phyloP scores from a whole-genome alignment of 2,329 filamentous ascomycete genomes.

The Ophiostoma montium region DNA sequence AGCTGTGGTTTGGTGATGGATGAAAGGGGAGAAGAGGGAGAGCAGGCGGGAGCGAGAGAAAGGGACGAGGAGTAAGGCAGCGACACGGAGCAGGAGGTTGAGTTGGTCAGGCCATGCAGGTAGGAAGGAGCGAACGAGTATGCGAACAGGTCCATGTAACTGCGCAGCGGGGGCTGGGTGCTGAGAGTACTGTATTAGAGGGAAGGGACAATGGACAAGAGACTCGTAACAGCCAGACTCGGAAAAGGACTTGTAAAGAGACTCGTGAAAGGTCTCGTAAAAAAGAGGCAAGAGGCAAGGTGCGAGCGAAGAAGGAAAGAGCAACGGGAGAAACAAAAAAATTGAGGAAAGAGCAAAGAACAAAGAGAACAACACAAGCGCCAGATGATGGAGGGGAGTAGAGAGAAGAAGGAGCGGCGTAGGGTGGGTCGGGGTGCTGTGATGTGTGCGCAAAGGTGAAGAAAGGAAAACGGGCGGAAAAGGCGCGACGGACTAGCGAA shows the following conservation, averaged over 20 bases:
- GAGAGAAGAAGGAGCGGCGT: background rate
- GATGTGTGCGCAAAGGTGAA: constrained; percentile 1
- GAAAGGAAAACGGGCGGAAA: constrained; percentile 1
- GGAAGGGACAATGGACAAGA: too few relatives aligned
- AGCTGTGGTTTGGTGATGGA: background rate
- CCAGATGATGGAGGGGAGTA: background rate
- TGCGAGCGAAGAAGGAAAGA: background rate
- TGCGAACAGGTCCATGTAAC: constrained; percentile 2
- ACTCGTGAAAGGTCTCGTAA: too few relatives aligned
- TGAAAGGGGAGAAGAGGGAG: background rate
- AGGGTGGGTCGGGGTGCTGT: background rate
- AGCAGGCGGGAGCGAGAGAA: background rate
- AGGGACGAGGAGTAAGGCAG: background rate
- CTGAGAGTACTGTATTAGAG: too few relatives aligned
- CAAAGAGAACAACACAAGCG: background rate
- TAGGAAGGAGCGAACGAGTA: background rate
- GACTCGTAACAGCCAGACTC: too few relatives aligned
- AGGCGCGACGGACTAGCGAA: constrained; percentile 2
- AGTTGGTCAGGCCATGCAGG: background rate
- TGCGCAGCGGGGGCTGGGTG: background rate
- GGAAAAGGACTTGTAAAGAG: too few relatives aligned
- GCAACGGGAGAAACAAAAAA: background rate
- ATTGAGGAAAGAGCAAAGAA: background rate
- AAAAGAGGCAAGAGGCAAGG: background rate
- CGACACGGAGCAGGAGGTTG: background rate